Evolutionary conservation across 768 basidiomycete genomes (phyloP).

Genomic region (Termitomyces sp.): DNA sequence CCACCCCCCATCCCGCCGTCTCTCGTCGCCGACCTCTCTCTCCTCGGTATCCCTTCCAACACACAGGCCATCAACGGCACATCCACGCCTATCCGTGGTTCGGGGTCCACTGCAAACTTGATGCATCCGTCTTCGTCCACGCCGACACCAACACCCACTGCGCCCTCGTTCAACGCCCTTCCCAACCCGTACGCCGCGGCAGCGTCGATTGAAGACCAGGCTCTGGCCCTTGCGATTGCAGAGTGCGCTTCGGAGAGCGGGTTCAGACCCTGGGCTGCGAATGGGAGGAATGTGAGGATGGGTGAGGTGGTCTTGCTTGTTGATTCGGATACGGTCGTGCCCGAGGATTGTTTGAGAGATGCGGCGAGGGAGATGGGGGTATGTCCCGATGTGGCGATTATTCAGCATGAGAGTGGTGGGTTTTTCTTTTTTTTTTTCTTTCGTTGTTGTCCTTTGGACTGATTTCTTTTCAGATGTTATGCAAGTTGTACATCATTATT

Average conservation of each 20-base stretch:
- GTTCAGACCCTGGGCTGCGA: constrained; percentile 69
- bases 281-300: constrained; percentile 62
- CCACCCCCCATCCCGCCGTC: background rate
- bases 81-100: background rate
- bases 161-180: background rate
- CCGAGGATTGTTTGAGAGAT: constrained; percentile 82
- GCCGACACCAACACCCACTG: background rate
- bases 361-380: constrained; percentile 78
- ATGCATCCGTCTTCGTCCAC: background rate
- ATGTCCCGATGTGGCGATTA: constrained; percentile 72
- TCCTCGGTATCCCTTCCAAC: constrained; percentile 2
- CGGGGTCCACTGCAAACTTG: background rate
- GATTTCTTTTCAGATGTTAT: constrained; percentile 75
- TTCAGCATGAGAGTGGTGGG: constrained; percentile 75
- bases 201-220: constrained; percentile 61
- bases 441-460: too few species aligned
- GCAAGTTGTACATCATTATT: constrained; percentile 83
- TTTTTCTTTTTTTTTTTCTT: constrained; percentile 13
- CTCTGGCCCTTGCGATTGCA: constrained; percentile 66
- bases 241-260: constrained; percentile 56
- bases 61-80: background rate
- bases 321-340: constrained; percentile 73
- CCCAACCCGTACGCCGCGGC: constrained; percentile 14
- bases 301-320: constrained; percentile 77
- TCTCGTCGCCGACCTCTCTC: constrained; percentile 3